These are phyloP conservation scores for Aspergillus ellipticus DNA, from an alignment of 495 filamentous ascomycete genomes.

Conservation along the genomic window DNA sequence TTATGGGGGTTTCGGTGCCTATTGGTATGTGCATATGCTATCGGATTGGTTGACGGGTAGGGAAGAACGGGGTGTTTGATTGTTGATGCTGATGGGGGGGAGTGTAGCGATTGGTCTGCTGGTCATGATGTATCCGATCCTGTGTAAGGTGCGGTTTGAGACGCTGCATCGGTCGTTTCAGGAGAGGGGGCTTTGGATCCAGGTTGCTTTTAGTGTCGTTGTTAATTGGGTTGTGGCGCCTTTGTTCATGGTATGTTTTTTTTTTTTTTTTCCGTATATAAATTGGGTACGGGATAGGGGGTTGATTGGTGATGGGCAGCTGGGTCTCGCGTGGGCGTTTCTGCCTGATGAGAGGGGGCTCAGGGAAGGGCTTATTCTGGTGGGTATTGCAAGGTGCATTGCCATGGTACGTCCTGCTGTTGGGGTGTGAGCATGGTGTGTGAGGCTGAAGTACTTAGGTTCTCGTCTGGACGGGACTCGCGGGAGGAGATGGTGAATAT, in stretches of 20 bases:
- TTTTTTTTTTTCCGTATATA: neutral
- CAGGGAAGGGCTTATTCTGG: constrained; percentile 70
- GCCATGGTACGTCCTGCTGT: constrained; percentile 60
- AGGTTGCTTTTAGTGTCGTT: constrained; percentile 72
- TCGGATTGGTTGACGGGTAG: too few species aligned
- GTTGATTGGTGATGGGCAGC: constrained; percentile 43
- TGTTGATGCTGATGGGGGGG: constrained; percentile 1
- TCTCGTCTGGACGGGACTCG: constrained; percentile 74
- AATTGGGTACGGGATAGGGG: constrained; percentile 18
- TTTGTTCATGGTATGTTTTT: constrained; percentile 68
- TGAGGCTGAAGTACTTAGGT: constrained; percentile 39
- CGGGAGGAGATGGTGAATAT: constrained; percentile 76
- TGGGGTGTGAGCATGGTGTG: too few species aligned
- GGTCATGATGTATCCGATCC: constrained; percentile 93
- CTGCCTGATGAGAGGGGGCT: constrained; percentile 68
- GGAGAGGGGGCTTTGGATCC: constrained; percentile 65
- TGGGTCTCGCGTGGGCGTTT: constrained; percentile 78
- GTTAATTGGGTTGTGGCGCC: constrained; percentile 92
- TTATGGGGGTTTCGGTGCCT: constrained; percentile 70
- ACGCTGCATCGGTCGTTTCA: constrained; percentile 66
- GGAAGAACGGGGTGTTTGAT: too few species aligned
- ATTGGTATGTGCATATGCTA: constrained; percentile 55
- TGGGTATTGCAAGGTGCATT: constrained; percentile 76
- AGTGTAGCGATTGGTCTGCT: constrained; percentile 69
- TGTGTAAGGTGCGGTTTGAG: constrained; percentile 90